Evolutionary conservation across 192 early-diverging fungal species (phyloP), one percentile per base, ranked within the genome.

Genomic region (Coemansia sp.): DNA sequence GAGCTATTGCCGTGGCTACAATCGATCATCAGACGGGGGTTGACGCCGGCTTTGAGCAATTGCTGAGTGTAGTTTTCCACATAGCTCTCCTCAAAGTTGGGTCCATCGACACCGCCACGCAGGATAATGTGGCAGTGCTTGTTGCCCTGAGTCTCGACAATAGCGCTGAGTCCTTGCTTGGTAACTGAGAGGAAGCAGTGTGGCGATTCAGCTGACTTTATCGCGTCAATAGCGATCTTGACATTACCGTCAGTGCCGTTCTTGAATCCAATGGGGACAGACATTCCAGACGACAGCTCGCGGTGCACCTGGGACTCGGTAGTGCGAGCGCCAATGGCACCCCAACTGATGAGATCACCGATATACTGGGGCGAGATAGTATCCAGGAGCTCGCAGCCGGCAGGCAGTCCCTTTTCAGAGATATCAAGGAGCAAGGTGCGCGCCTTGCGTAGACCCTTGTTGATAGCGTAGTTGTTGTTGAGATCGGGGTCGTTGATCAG

Each of bases 231-330:
- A 1, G 92, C 91, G 37, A 93, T 89, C 6, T 68, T 70, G 37
- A 88, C 87, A 68, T 91, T 97, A 42, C 97, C 97, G 66, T 98
- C 96, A 5, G 97, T 98, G 62, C 95, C 93, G 67, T 97, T 97
- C 86, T 98, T 98, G 90, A 98, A 97, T 0, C 96, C 96, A 21
- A 98, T 90, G 10, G 96, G 95, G 86, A 96, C 93, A 38, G 94
- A 96, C n/a, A 94, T 88, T 13, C 96, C 96, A 1, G 92, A 94
- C 9, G 96, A 93, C 44, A 98, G 87, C 76, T 98, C 96, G 59
- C 96, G 88, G 76, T 98, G 95, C 26, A 96, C 82, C 74, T 98
- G 96, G 59, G 92, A 95, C 75, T 96, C 95, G 14, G 96, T 98
- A 2, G 96, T 98, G 53, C 96, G 87, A 19, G 96, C 96, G 42